Conservation (phyloP, 331 rosid genomes). For the Malus hybrid region DNA sequence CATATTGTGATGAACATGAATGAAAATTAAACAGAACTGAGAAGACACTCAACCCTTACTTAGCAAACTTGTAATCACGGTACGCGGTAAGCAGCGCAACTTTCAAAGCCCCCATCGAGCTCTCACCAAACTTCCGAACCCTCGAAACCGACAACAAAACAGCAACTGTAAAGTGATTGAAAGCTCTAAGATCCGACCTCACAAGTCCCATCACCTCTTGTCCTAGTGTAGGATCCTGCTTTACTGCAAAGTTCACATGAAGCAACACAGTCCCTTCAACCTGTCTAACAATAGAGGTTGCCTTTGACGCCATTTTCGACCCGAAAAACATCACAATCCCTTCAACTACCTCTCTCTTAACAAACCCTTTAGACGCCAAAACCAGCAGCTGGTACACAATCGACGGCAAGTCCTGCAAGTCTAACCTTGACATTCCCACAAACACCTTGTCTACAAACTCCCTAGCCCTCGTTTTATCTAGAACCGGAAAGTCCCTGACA, state of each 20-base stretch:
- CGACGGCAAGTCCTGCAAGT: slow-evolving; percentile 41
- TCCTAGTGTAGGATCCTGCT: slow-evolving; percentile 33
- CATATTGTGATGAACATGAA: neutral
- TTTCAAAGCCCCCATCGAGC: slow-evolving; percentile 22
- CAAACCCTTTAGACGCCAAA: slow-evolving; percentile 30
- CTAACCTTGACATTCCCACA: slow-evolving; percentile 18
- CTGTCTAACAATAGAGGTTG: slow-evolving; percentile 27
- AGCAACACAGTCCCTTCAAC: slow-evolving; percentile 41
- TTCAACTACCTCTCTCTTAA: slow-evolving; percentile 30
- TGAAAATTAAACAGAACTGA: neutral
- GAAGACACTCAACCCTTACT: slow-evolving; percentile 4
- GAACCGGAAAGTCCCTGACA: slow-evolving; percentile 19
- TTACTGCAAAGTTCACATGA: slow-evolving; percentile 33
- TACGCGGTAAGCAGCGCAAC: slow-evolving; percentile 8
- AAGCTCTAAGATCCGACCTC: slow-evolving; percentile 24
- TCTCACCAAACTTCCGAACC: slow-evolving; percentile 31
- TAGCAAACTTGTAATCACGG: slow-evolving; percentile 27
- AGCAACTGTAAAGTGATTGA: slow-evolving; percentile 35
- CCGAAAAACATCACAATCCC: slow-evolving; percentile 35
- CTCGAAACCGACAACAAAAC: slow-evolving; percentile 28
- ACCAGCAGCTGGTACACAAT: slow-evolving; percentile 36
- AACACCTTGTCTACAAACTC: slow-evolving; percentile 31
- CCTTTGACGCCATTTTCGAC: slow-evolving; percentile 16
- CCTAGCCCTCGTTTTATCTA: slow-evolving; percentile 20
- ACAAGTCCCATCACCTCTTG: slow-evolving; percentile 34